Evolutionary conservation across 2,329 filamentous ascomycete species (phyloP), one percentile per base, ranked within the genome.

Genomic region (Berkeleyomyces rouxiae): DNA sequence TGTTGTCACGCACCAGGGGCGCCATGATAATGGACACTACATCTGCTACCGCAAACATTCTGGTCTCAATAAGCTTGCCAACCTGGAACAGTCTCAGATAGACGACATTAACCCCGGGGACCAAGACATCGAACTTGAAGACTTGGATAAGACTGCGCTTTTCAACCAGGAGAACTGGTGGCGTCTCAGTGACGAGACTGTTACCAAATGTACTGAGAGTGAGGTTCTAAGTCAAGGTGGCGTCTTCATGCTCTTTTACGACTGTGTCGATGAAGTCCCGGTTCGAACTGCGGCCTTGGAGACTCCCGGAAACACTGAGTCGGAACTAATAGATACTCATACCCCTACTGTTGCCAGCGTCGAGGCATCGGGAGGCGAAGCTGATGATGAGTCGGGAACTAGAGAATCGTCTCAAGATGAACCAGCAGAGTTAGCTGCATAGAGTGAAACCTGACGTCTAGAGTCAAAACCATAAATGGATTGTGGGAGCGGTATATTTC

Each of bases 181-280:
- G 85, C 80, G 88, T 13, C 78, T 97, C 37, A 97, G 92, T 71
- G 92, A 97, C 69, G 88, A 96, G 65, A 85, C 87, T 66, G 91
- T 97, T 6, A 82, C 78, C 65, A 78, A 82, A 66, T 86, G 91
- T 33, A 81, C 81, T 23, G 88, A 96, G 70, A 79, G 85, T 9
- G 79, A 81, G 37, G 88, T 95, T 0, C 75, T 93, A 59, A 79
- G 78, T 1, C 86, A 95, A 67, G 84, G 84, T 0, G 90, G 89
- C 1, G 92, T 91, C 0, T 97, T 97, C 70, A 97, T 99, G 92
- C 79, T 97, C 0, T 97, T 97, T 72, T 99, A 97, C 71, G 92
- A 99, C 71, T 82, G 82, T 57, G 75, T 87, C 33, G 83, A 86
- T 63, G 72, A 78, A 0, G 74, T 71, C 44, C 75, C 76, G 37